Conservation (phyloP, 225 moss, liverwort and hornwort genomes). For the Rhytidiadelphus loreus region DNA sequence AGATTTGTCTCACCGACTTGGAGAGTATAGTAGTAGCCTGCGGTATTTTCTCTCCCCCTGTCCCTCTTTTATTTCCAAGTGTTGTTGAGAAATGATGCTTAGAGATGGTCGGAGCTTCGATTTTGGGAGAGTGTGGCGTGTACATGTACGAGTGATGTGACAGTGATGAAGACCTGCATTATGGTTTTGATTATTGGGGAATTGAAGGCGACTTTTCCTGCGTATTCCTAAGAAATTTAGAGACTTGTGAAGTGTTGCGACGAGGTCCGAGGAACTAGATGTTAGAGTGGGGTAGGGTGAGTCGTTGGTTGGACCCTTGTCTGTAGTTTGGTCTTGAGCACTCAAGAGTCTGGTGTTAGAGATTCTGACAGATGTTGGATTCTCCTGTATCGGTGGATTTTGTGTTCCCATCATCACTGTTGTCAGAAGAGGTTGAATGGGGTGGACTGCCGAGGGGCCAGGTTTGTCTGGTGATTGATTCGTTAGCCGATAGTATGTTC, state of each 20-base stretch:
- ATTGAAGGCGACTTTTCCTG: not conserved
- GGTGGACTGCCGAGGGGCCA: not conserved
- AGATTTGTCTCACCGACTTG: not conserved
- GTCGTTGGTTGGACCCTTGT: not conserved
- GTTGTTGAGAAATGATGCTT: not conserved
- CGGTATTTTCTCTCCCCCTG: constrained; percentile 12
- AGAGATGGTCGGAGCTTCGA: not conserved
- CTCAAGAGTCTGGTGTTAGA: not conserved
- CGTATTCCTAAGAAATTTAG: not conserved
- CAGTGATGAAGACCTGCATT: not conserved
- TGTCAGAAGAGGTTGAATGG: not conserved
- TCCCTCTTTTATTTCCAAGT: not conserved
- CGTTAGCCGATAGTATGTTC: no score
- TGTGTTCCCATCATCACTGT: not conserved
- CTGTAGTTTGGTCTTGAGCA: not conserved
- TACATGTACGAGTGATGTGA: not conserved
- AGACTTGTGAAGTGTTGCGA: not conserved
- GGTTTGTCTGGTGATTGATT: not conserved
- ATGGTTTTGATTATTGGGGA: not conserved
- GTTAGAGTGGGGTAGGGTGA: no score
- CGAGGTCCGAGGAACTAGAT: not conserved
- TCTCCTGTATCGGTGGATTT: not conserved
- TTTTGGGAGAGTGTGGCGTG: not conserved
- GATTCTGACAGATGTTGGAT: not conserved
- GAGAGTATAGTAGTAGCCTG: constrained; percentile 31